Percentiles rank a stretch among this genome's conserved stretches.
Evolutionary conservation across 768 basidiomycete species (phyloP).

Genomic region (Myochromella boudieri): DNA sequence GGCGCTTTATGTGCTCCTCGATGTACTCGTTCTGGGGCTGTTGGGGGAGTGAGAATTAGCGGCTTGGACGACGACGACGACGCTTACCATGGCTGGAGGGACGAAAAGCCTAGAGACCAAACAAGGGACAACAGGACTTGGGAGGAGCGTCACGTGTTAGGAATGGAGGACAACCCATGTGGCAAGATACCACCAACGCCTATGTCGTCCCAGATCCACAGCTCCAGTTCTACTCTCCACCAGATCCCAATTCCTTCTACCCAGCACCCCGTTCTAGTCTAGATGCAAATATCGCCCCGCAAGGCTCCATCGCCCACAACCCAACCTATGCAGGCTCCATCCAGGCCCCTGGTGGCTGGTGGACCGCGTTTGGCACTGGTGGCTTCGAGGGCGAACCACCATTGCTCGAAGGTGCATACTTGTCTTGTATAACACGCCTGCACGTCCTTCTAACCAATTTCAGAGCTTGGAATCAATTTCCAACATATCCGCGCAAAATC

Average conservation of each 20-base stretch:
- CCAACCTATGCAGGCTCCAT: conserved; percentile 71
- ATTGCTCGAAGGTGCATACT: conserved; percentile 86
- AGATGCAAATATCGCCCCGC: conserved; percentile 63
- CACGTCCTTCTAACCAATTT: not conserved
- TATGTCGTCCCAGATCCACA: conserved; percentile 59
- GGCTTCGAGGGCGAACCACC: conserved; percentile 96
- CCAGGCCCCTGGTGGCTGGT: conserved; percentile 77
- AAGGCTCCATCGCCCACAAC: conserved; percentile 50
- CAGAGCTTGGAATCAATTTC: conserved; percentile 98
- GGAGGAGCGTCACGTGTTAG: conserved; percentile 31
- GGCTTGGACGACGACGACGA: no score
- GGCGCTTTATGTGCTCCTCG: conserved; percentile 96
- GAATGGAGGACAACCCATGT: conserved; percentile 45
- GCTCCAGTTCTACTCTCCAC: conserved; percentile 78
- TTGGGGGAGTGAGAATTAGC: no score
- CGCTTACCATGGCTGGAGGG: conserved; percentile 41
- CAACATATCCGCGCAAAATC: conserved; percentile 94
- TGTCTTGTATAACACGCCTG: not conserved
- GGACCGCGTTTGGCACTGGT: conserved; percentile 94
- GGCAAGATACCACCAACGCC: conserved; percentile 67
- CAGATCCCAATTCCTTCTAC: conserved; percentile 60
- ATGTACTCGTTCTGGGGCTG: conserved; percentile 99
- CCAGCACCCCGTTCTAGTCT: conserved; percentile 73
- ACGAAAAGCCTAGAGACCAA: conserved; percentile 27
- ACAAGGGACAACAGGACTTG: conserved; percentile 26